Conservation (phyloP, 2,329 filamentous ascomycete species). For the Amesomyces nigricolor region DNA sequence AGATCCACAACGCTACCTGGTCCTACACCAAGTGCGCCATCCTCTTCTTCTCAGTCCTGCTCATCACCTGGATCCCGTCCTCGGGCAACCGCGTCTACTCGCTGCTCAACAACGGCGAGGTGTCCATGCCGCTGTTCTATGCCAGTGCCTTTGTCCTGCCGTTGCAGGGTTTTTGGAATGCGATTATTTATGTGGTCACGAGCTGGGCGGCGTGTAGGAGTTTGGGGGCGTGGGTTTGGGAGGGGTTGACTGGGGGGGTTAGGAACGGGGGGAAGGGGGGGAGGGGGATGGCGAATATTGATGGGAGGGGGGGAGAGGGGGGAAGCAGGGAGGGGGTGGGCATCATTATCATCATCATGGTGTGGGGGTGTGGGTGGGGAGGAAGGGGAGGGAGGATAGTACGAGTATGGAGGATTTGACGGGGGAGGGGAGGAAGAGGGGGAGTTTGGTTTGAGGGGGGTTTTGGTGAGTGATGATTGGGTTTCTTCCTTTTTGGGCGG, state of each 20-base stretch:
- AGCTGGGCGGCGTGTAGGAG: slow-evolving; percentile 59
- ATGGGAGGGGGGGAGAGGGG: neutral
- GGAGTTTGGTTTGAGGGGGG: slow-evolving; percentile 3
- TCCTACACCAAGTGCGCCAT: slow-evolving; percentile 65
- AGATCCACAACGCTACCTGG: slow-evolving; percentile 59
- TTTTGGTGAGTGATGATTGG: neutral
- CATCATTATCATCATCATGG: neutral
- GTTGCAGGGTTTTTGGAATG: slow-evolving; percentile 80
- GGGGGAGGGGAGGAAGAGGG: slow-evolving; percentile 29
- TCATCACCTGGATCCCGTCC: slow-evolving; percentile 72
- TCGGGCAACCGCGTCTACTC: slow-evolving; percentile 72
- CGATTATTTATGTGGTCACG: slow-evolving; percentile 66
- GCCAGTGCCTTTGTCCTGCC: slow-evolving; percentile 70
- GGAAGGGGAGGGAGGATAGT: slow-evolving; percentile 38
- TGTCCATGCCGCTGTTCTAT: slow-evolving; percentile 58
- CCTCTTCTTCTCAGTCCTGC: slow-evolving; percentile 64
- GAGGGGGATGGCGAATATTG: slow-evolving; percentile 14
- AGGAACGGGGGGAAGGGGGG: neutral
- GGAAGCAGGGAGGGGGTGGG: neutral
- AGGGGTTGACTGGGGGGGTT: neutral
- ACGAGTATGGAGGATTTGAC: slow-evolving; percentile 49
- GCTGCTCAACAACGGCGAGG: slow-evolving; percentile 49
- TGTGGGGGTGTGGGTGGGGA: slow-evolving; percentile 22
- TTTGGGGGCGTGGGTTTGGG: slow-evolving; percentile 26
- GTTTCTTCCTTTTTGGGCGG: neutral